A percentile compares a stretch with the other conserved stretches of the same genome.
These are phyloP conservation scores for Glaciozyma antarctica DNA, from an alignment of 768 basidiomycete species.

Conservation along the genomic window DNA sequence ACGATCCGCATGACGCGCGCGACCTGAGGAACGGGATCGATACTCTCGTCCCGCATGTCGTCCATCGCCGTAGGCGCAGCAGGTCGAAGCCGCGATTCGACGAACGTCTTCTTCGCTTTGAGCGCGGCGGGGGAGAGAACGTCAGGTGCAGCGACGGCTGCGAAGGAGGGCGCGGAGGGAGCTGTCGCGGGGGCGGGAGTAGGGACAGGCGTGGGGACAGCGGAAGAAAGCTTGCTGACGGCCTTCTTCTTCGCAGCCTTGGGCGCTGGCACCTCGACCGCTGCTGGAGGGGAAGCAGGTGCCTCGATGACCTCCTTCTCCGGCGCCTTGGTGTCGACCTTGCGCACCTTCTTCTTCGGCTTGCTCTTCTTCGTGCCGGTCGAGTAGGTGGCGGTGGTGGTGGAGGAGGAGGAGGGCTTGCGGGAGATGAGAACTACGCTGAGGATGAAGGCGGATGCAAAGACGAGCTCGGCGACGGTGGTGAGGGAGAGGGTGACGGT, in stretches of 20 bases:
- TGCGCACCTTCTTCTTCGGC: constrained; percentile 17
- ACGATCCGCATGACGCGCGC: constrained; percentile 26
- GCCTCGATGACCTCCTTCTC: not conserved
- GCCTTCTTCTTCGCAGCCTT: constrained; percentile 1
- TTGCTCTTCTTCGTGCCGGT: constrained; percentile 1
- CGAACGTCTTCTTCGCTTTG: not conserved
- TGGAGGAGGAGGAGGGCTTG: not conserved
- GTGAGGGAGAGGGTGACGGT: no score
- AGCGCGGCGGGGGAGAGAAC: not conserved
- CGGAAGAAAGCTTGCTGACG: not conserved
- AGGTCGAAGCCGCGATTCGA: not conserved
- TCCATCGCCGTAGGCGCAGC: not conserved
- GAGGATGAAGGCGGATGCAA: not conserved
- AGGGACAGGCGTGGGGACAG: not conserved
- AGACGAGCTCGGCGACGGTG: not conserved
- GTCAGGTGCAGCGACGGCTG: not conserved
- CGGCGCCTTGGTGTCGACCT: not conserved
- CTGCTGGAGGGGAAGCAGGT: not conserved
- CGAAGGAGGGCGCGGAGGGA: not conserved
- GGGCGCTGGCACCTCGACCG: not conserved
- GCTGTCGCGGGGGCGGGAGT: not conserved
- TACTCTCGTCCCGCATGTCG: constrained; percentile 22
- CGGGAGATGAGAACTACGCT: no score
- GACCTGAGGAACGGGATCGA: constrained; percentile 6
- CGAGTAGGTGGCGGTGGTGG: not conserved